Percentiles rank a stretch among this genome's conserved stretches.
These are phyloP conservation scores for Entelexis sorbosivorans DNA, from an alignment of 1,139 yeast species.

Conservation along the genomic window DNA sequence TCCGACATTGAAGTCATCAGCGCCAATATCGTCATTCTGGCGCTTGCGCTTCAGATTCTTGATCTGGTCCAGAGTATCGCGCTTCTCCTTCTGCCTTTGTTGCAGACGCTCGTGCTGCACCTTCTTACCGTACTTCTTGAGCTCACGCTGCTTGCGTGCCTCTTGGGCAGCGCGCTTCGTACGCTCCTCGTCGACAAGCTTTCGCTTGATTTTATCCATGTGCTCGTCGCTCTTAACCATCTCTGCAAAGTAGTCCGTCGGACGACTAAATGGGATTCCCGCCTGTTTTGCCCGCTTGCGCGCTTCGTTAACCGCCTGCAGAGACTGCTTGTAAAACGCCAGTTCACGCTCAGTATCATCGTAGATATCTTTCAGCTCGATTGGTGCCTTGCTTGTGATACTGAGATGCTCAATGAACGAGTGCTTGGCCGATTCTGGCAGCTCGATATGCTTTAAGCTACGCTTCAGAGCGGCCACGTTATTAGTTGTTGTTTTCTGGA, in stretches of 20 bases:
- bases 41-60: conserved; percentile 82
- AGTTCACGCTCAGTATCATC: conserved; percentile 87
- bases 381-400: conserved; percentile 47
- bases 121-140: conserved; percentile 95
- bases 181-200: conserved; percentile 74
- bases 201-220: conserved; percentile 84
- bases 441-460: conserved; percentile 28
- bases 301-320: conserved; percentile 70
- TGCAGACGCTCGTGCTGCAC: conserved; percentile 90
- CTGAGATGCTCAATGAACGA: conserved; percentile 79
- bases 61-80: conserved; percentile 80
- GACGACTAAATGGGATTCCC: conserved; percentile 82
- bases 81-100: conserved; percentile 89
- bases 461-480: conserved; percentile 33
- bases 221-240: conserved; percentile 98
- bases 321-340: conserved; percentile 83
- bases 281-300: conserved; percentile 52
- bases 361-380: conserved; percentile 74
- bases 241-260: conserved; percentile 93
- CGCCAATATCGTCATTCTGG: conserved; percentile 53
- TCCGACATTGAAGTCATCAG: conserved; percentile 48
- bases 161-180: conserved; percentile 87
- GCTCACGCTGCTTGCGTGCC: conserved; percentile 85
- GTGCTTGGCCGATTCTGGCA: conserved; percentile 36
- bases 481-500: conserved; percentile 64